Percentiles rank a stretch among this genome's conserved stretches.
These are phyloP conservation scores for Aspergillus leporis DNA, from an alignment of 495 filamentous ascomycete genomes.

Conservation along the genomic window DNA sequence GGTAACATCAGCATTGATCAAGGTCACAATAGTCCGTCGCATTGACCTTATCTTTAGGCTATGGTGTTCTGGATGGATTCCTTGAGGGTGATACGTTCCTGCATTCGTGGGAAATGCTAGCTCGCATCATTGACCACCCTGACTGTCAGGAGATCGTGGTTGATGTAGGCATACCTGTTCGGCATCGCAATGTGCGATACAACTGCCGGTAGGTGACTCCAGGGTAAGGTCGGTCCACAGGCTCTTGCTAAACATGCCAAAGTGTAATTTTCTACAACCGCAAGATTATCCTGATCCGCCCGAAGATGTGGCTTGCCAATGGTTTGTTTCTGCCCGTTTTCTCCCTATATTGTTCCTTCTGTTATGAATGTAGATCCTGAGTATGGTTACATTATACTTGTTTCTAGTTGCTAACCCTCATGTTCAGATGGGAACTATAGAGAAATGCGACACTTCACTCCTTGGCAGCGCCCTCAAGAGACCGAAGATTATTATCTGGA, in stretches of 20 bases:
- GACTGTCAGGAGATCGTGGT: constrained; percentile 75
- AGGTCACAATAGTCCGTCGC: neutral
- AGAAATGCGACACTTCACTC: constrained; percentile 60
- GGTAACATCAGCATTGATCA: constrained; percentile 22
- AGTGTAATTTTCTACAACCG: constrained; percentile 63
- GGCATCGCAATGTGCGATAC: constrained; percentile 67
- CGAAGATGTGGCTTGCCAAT: constrained; percentile 82
- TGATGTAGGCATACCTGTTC: constrained; percentile 69
- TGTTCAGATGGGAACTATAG: constrained; percentile 41
- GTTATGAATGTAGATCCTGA: neutral
- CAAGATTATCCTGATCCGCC: constrained; percentile 73
- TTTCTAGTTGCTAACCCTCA: neutral
- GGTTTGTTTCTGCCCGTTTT: constrained; percentile 38
- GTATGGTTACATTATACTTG: neutral
- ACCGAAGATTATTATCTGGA: constrained; percentile 76
- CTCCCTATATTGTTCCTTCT: neutral
- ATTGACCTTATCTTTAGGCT: constrained; percentile 45
- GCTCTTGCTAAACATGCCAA: neutral
- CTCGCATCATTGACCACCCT: constrained; percentile 60
- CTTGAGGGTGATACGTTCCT: constrained; percentile 52
- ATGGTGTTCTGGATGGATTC: constrained; percentile 74
- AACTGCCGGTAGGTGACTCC: constrained; percentile 59
- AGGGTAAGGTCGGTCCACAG: neutral
- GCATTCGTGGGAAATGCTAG: constrained; percentile 74
- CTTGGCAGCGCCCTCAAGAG: constrained; percentile 58